Evolutionary conservation across 768 basidiomycete species (phyloP), one percentile per base, ranked within the genome.

Genomic region (Psilocybe tampanensis): DNA sequence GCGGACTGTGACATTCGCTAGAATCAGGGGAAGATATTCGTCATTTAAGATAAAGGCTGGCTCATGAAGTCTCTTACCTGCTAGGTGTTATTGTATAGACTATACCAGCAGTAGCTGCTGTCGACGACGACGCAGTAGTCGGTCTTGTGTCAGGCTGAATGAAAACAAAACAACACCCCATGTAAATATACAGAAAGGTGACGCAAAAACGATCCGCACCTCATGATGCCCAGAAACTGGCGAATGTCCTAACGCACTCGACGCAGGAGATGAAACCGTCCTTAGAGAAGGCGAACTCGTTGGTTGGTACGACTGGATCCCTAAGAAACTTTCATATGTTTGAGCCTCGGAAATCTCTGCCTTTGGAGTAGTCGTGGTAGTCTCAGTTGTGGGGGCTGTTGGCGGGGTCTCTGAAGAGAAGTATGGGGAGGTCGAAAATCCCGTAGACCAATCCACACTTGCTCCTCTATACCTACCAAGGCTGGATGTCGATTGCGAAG

Each of bases 111-210:
- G 54, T 21, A 15, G 49, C 34, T 21, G 60, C 55, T 36, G 41
- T 59, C 1, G 66, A 63, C 17, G 66, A 63, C 17, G 66, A 64
- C 21, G 64, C 65, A 4, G 66, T 65, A 2, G 65, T 70, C 12
- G 67, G 67, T 42, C 64, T 55, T 32, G 66, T 68, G 43, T 67
- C 64, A n/a, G 60, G 42, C 66, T 65, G 23, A 21, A 33, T 42
- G 8, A n/a, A 17, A 44, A 18, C n/a, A 32, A 45, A 19, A 29
- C 41, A n/a, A 29, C 29, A 9, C 9, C 5, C 29, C 9, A 5
- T 29, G 29, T 29, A 4, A 29, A 29, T 29, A 29, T 29, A 5
- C 5, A n/a, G 9, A 29, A 5, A 29, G 29, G 9, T 29, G 29
- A n/a, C n/a, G n/a, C n/a, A n/a, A n/a, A n/a, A n/a, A n/a, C n/a